Evolutionary conservation across 306 rosid species (phyloP), one percentile per base, ranked within the genome.

Genomic region (Vigna unguiculata): DNA sequence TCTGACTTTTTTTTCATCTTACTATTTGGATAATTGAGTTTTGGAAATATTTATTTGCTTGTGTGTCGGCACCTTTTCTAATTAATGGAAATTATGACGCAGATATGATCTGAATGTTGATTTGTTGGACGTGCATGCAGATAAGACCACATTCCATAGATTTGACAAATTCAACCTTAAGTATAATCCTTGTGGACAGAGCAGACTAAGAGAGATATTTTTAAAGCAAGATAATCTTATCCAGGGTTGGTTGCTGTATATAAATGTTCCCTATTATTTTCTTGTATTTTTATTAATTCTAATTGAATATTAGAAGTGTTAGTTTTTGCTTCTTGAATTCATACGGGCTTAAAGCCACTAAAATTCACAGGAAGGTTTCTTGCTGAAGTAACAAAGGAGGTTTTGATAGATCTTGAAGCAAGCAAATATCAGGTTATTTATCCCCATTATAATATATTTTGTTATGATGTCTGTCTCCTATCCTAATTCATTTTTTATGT

Each of bases 101-200:
- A 85, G 88, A 71, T 81, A 93, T 85, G 96, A 93, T 80, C 78
- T 93, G 77, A 93, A 90, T 88, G 98, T 90, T 62, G 98, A 93
- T 83, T 85, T 93, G 64, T 81, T 93, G 85, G 98, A 93, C 73
- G 96, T 90, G 55, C 98, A 93, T 89, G 98, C 98, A 41, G 98
- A 93, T 83, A 93, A 93, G 86, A 93, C 90, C 77, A 93, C 98
- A 57, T 93, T 93, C 68, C 98, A 93, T 81, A 91, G 98, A 75
- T 93, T 93, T 85, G 98, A 93, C 87, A 93, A 93, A 64, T 93
- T 93, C 91, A 93, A 93, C 87, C 86, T 93, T 3, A 93, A 93
- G 89, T 93, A 93, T 83, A 93, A 93, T 85, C 98, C 98, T 46
- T 93, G 96, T 83, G 98, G 98, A 68, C 98, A 93, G 85, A 93